These are phyloP conservation scores for Ascochyta pisi DNA, from an alignment of 2,329 filamentous ascomycete genomes.

Conservation along the genomic window DNA sequence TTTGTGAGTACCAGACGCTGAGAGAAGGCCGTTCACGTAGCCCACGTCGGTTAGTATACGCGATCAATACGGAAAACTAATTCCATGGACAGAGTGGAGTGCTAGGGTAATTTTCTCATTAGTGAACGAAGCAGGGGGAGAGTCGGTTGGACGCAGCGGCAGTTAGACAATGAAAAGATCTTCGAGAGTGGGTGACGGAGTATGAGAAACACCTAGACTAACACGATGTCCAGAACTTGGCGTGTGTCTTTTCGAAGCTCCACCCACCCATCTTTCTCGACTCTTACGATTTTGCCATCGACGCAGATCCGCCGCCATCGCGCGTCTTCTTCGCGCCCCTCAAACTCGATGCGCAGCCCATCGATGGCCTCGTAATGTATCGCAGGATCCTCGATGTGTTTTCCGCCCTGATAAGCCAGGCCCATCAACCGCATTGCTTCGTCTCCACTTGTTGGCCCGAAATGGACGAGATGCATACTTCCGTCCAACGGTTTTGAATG, in stretches of 20 bases:
- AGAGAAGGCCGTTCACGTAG: too few relatives aligned
- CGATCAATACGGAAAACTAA: too few relatives aligned
- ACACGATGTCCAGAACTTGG: conserved; percentile 49
- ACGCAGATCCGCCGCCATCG: conserved; percentile 87
- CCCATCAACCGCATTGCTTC: conserved; percentile 80
- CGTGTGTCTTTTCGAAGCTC: conserved; percentile 62
- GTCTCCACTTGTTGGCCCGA: conserved; percentile 70
- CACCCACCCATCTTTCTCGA: conserved; percentile 75
- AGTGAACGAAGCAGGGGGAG: too few relatives aligned
- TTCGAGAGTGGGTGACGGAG: too few relatives aligned
- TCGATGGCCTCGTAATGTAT: conserved; percentile 77
- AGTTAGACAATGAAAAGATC: too few relatives aligned
- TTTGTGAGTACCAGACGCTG: too few relatives aligned
- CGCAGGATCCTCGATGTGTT: conserved; percentile 59
- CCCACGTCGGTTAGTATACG: too few relatives aligned
- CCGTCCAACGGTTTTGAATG: conserved; percentile 73
- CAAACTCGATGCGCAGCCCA: conserved; percentile 69
- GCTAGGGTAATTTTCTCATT: too few relatives aligned
- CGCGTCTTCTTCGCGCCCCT: conserved; percentile 64
- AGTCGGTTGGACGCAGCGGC: too few relatives aligned
- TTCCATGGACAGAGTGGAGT: too few relatives aligned
- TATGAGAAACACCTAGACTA: background rate
- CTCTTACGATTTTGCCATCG: conserved; percentile 84
- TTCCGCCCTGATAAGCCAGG: conserved; percentile 63
- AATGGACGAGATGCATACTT: conserved; percentile 74